These are phyloP conservation scores for Cladobotryum protrusum DNA, from an alignment of 2,329 filamentous ascomycete species.

Conservation along the genomic window DNA sequence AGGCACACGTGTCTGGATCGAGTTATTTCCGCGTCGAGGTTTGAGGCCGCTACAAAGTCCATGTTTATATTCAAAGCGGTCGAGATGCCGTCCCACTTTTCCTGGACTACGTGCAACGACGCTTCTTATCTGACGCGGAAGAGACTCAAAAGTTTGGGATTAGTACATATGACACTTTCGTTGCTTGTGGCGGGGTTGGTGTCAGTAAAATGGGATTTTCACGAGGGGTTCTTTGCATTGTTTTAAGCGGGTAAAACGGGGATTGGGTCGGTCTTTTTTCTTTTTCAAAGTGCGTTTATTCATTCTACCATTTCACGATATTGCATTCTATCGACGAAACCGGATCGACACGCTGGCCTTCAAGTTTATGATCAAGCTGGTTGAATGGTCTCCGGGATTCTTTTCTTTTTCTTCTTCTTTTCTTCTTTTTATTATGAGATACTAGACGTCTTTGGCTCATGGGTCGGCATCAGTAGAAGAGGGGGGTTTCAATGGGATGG, in stretches of 20 bases:
- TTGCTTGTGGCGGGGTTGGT: slow-evolving; percentile 17
- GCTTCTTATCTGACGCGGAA: slow-evolving; percentile 12
- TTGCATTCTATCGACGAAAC: slow-evolving; percentile 9
- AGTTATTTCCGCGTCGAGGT: neutral
- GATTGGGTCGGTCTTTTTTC: slow-evolving; percentile 9
- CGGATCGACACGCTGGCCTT: neutral
- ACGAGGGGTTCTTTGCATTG: slow-evolving; percentile 33
- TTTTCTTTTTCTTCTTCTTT: slow-evolving; percentile 10
- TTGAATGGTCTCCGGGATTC: slow-evolving; percentile 4
- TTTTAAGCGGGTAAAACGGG: slow-evolving; percentile 30
- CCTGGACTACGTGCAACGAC: slow-evolving; percentile 8
- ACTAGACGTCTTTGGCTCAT: slow-evolving; percentile 14
- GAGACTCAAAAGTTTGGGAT: slow-evolving; percentile 21
- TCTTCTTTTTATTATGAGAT: slow-evolving; percentile 13
- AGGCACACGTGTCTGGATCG: neutral
- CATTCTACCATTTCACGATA: slow-evolving; percentile 10
- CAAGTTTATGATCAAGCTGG: neutral
- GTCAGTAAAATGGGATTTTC: slow-evolving; percentile 23
- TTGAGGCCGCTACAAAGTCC: neutral
- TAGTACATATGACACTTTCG: slow-evolving; percentile 25
- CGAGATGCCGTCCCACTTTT: slow-evolving; percentile 1
- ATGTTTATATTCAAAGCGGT: neutral
- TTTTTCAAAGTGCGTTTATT: slow-evolving; percentile 4
- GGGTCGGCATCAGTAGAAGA: slow-evolving; percentile 16
- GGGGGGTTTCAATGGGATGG: slow-evolving; percentile 1